A percentile compares a stretch with the other conserved stretches of the same genome.
Evolutionary conservation across 352 stramenopile species (phyloP).

Genomic region (Phytophthora pistaciae): DNA sequence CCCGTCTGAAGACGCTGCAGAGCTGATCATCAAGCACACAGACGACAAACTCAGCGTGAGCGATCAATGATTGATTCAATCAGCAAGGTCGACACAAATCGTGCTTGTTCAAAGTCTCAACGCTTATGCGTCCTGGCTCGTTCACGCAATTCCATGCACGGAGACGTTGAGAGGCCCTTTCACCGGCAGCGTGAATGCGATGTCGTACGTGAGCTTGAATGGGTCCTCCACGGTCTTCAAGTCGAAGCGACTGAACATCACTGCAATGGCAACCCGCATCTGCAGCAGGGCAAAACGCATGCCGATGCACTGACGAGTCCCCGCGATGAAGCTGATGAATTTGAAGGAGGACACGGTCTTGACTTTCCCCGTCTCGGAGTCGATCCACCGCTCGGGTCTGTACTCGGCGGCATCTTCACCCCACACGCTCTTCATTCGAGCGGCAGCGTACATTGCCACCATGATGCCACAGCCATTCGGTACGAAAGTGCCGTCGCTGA

Average conservation of each 20-base stretch:
- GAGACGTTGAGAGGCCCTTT: constrained; percentile 30
- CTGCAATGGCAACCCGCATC: constrained; percentile 18
- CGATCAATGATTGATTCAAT: background rate
- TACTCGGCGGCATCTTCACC: constrained; percentile 35
- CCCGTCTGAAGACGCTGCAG: constrained; percentile 16
- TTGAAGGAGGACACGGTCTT: constrained; percentile 44
- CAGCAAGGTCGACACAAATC: background rate
- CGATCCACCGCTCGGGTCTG: constrained; percentile 53
- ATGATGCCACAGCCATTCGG: constrained; percentile 39
- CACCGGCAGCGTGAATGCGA: constrained; percentile 34
- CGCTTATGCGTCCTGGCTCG: background rate
- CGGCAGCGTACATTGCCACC: constrained; percentile 51
- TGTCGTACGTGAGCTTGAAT: constrained; percentile 3
- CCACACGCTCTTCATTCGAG: constrained; percentile 46
- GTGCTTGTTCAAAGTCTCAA: background rate
- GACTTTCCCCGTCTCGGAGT: constrained; percentile 34
- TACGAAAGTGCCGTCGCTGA: constrained; percentile 60
- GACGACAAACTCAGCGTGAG: background rate
- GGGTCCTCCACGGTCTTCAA: constrained; percentile 22
- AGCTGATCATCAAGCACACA: constrained; percentile 17
- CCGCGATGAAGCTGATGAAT: constrained; percentile 55
- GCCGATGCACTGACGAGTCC: constrained; percentile 45
- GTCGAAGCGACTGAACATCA: constrained; percentile 39
- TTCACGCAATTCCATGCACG: constrained; percentile 8
- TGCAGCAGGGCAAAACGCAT: constrained; percentile 3